phyloP scores from a whole-genome alignment of 2,329 filamentous ascomycete genomes.

The Exophiala viscosa region DNA sequence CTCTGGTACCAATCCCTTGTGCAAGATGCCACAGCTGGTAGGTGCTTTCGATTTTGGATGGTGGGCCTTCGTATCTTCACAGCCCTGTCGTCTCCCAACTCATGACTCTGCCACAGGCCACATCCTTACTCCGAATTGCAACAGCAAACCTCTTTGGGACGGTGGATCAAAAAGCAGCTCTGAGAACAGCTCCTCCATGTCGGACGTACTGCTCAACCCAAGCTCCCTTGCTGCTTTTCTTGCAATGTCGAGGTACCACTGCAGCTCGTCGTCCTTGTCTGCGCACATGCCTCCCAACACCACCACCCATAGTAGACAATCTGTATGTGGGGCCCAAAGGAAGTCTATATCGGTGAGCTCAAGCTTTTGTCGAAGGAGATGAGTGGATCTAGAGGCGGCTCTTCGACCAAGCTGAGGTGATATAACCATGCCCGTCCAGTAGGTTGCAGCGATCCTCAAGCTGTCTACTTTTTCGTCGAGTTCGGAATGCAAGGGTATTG shows the following conservation, averaged over 20 bases:
- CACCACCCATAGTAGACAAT: conserved; percentile 16
- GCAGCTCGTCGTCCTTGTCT: conserved; percentile 6
- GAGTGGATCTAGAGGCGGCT: conserved; percentile 1
- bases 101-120: conserved; percentile 5
- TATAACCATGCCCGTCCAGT: conserved; percentile 7
- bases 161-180: conserved; percentile 15
- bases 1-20: no score
- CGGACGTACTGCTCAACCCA: conserved; percentile 8
- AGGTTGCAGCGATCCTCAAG: conserved; percentile 12
- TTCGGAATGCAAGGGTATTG: conserved; percentile 11
- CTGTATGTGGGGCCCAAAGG: conserved; percentile 4
- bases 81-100: background rate
- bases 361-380: conserved; percentile 2
- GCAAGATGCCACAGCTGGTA: no score
- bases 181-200: conserved; percentile 13
- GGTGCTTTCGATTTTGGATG: no score
- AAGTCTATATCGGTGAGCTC: conserved; percentile 6
- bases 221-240: conserved; percentile 4
- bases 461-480: conserved; percentile 7
- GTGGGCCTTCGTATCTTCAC: no score
- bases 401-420: conserved; percentile 7
- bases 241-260: conserved; percentile 16
- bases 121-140: conserved; percentile 11
- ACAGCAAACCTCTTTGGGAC: conserved; percentile 11
- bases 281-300: conserved; percentile 17